Evolutionary conservation across 176 grass and related monocot genomes (phyloP).

Genomic region (Ensete glaucum): DNA sequence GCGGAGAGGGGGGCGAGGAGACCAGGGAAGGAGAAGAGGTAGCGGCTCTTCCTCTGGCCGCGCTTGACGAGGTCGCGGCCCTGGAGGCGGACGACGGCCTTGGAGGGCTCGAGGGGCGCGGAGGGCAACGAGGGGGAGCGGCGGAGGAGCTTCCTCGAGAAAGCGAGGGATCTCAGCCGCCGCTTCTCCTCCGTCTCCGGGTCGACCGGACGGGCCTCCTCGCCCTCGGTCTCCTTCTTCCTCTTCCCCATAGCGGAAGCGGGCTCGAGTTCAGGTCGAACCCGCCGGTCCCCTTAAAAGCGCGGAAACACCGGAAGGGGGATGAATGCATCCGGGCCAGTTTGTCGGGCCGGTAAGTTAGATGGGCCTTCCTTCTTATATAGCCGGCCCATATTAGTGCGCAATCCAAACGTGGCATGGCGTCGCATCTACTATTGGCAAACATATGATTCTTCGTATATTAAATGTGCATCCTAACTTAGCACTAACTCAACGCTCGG

Average conservation of each 20-base stretch:
- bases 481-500: no score
- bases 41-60: slow-evolving; percentile 66
- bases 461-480: no score
- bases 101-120: slow-evolving; percentile 36
- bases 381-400: no score
- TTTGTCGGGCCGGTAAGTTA: no score
- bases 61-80: slow-evolving; percentile 79
- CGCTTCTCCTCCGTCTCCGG: slow-evolving; percentile 46
- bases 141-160: slow-evolving; percentile 55
- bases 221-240: slow-evolving; percentile 14
- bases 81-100: slow-evolving; percentile 49
- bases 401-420: no score
- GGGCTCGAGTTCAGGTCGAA: neutral
- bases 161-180: slow-evolving; percentile 54
- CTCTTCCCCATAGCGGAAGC: slow-evolving; percentile 54
- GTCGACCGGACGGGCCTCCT: slow-evolving; percentile 16
- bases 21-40: slow-evolving; percentile 87
- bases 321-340: no score
- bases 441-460: no score
- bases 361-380: no score
- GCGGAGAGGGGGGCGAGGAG: slow-evolving; percentile 56
- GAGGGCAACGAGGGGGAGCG: slow-evolving; percentile 28
- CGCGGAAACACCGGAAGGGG: no score
- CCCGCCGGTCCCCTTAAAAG: no score
- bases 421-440: no score